Evolutionary conservation across 306 rosid genomes (phyloP).

Genomic region (Acacia acuminata): DNA sequence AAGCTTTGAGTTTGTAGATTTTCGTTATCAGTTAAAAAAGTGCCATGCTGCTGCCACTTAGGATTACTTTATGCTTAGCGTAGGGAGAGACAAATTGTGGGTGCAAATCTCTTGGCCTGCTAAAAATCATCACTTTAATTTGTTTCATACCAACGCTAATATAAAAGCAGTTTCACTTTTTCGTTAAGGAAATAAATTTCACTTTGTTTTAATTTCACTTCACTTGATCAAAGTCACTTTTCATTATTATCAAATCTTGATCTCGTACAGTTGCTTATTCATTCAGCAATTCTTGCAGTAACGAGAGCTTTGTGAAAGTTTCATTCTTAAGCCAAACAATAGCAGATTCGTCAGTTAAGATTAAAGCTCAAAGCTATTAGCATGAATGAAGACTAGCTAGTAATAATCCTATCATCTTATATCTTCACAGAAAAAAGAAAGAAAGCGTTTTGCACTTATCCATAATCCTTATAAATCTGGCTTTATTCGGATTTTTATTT

Average conservation of each 20-base stretch:
- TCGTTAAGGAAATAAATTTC: too few species aligned
- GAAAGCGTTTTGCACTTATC: neutral
- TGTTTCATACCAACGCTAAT: neutral
- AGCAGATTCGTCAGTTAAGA: neutral
- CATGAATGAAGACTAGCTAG: neutral
- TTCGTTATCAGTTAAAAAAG: neutral
- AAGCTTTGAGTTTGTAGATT: neutral
- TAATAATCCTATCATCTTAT: neutral
- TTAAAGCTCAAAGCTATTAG: neutral
- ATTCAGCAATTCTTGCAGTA: neutral
- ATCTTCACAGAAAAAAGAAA: neutral
- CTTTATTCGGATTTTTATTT: neutral
- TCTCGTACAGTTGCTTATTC: neutral
- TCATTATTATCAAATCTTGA: neutral
- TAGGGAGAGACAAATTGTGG: conserved; percentile 24
- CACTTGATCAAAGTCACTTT: neutral
- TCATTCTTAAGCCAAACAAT: neutral
- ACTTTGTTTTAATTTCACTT: too few species aligned
- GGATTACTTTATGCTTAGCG: neutral
- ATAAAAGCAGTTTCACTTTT: conserved; percentile 16
- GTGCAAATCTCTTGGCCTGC: conserved; percentile 32
- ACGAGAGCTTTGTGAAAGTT: neutral
- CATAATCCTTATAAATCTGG: neutral
- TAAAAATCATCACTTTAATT: conserved; percentile 14
- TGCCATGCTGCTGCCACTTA: conserved; percentile 19